These are phyloP conservation scores for Fusarium pseudocircinatum DNA, from an alignment of 2,329 filamentous ascomycete genomes.

Conservation along the genomic window DNA sequence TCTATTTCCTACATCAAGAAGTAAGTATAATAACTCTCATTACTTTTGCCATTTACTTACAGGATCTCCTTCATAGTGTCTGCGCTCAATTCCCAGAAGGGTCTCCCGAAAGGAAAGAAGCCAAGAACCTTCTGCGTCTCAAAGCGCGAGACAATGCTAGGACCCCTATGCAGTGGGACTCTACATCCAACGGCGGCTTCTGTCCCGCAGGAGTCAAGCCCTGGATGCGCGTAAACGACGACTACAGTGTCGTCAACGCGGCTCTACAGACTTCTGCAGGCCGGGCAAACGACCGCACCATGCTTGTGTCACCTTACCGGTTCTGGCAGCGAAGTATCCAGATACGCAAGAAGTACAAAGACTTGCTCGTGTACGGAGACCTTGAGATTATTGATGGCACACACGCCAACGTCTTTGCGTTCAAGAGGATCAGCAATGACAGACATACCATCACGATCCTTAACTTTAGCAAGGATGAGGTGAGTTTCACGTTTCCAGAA, in stretches of 20 bases:
- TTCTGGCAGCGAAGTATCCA: constrained; percentile 46
- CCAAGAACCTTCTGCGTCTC: constrained; percentile 43
- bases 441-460: constrained; percentile 42
- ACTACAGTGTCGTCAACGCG: constrained; percentile 60
- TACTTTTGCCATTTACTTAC: neutral
- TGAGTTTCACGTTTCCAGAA: neutral
- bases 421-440: constrained; percentile 40
- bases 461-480: constrained; percentile 42
- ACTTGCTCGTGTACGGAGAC: constrained; percentile 48
- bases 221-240: constrained; percentile 49
- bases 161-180: constrained; percentile 72
- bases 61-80: neutral
- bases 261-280: constrained; percentile 59
- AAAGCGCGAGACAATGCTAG: constrained; percentile 68
- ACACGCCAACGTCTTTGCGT: constrained; percentile 40
- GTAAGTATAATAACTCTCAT: neutral
- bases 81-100: neutral
- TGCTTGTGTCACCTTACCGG: constrained; percentile 43
- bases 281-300: neutral
- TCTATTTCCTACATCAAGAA: constrained; percentile 42
- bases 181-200: constrained; percentile 46
- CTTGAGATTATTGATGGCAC: constrained; percentile 41
- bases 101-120: constrained; percentile 46
- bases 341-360: constrained; percentile 43
- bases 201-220: constrained; percentile 49